phyloP scores from a whole-genome alignment of 2,329 filamentous ascomycete genomes.

The Pseudocercospora cruenta region DNA sequence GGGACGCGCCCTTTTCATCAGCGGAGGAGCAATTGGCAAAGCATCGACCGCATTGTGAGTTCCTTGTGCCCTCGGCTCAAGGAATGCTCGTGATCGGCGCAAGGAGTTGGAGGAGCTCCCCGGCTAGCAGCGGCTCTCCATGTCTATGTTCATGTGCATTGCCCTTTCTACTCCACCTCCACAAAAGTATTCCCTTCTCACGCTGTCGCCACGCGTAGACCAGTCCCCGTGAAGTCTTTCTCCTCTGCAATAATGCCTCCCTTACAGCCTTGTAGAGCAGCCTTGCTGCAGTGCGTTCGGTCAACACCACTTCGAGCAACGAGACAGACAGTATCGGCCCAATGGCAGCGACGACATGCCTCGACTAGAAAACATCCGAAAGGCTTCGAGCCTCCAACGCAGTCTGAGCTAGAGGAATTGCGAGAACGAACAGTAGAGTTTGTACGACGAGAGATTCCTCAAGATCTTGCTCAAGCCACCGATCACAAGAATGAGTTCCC shows the following conservation, averaged over 20 bases:
- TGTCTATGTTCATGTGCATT: background rate
- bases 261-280: constrained; percentile 30
- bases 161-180: background rate
- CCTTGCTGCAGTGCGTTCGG: constrained; percentile 28
- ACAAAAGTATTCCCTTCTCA: background rate
- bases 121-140: constrained; percentile 10
- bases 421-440: constrained; percentile 88
- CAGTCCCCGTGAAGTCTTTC: background rate
- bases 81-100: constrained; percentile 4
- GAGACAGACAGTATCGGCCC: constrained; percentile 20
- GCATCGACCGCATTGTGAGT: too few species aligned
- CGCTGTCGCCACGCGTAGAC: background rate
- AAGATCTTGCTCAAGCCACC: constrained; percentile 79
- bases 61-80: background rate
- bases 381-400: constrained; percentile 69
- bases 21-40: too few species aligned
- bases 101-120: background rate
- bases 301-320: constrained; percentile 6
- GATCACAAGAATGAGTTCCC: constrained; percentile 89
- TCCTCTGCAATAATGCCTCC: constrained; percentile 29
- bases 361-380: constrained; percentile 69
- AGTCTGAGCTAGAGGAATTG: constrained; percentile 76
- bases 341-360: constrained; percentile 45
- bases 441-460: constrained; percentile 79
- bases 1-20: background rate